Conservation (phyloP, 1,284 basidiomycete genomes). For the Cryptococcus floricola region DNA sequence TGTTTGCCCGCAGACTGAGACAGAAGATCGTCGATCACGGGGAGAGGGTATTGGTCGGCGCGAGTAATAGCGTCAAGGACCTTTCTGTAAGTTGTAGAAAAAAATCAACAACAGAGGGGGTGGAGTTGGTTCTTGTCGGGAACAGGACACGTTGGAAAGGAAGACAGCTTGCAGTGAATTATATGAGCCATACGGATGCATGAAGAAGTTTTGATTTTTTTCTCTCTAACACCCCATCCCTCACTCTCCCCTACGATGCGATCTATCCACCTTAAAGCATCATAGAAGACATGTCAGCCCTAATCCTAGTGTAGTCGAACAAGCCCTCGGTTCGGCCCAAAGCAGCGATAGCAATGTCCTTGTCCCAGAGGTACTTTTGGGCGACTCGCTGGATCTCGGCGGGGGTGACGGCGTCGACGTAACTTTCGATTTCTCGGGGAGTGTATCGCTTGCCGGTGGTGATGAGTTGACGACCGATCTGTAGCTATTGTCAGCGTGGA, state of each 20-base stretch:
- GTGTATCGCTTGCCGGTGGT: constrained; percentile 86
- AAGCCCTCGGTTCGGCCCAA: constrained; percentile 84
- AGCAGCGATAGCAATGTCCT: constrained; percentile 39
- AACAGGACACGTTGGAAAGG: no score
- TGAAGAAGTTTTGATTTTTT: constrained; percentile 6
- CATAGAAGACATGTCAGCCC: constrained; percentile 51
- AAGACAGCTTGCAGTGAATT: no score
- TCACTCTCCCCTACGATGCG: not conserved
- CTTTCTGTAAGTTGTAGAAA: no score
- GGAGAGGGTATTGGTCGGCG: no score
- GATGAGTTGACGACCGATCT: constrained; percentile 90
- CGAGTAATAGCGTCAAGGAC: no score
- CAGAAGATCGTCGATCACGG: no score
- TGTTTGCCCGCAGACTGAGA: no score
- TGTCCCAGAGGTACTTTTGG: constrained; percentile 95
- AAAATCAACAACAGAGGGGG: no score
- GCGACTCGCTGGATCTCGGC: constrained; percentile 94
- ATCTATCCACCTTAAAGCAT: constrained; percentile 26
- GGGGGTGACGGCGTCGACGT: constrained; percentile 80
- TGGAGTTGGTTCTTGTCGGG: no score
- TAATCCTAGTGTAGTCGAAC: constrained; percentile 51
- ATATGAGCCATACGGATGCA: not conserved
- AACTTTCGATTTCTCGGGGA: constrained; percentile 89
- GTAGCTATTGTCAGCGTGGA: not conserved
- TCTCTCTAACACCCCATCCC: not conserved